Evolutionary conservation across 257 asterid genomes (phyloP), one percentile per base, ranked within the genome.

Genomic region (Plantago major): DNA sequence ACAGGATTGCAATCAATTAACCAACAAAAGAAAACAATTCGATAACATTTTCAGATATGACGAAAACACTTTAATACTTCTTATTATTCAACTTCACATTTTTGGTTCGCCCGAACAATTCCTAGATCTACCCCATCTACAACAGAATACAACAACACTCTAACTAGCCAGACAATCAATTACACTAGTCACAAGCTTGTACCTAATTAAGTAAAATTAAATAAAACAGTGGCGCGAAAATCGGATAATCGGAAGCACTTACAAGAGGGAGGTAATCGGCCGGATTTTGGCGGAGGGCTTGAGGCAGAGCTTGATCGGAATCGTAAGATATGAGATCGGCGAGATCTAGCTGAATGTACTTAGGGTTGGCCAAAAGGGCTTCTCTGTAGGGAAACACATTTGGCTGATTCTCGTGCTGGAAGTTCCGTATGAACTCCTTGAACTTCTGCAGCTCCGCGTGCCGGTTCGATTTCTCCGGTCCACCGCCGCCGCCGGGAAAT

Each of bases 241-340:
- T 9, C 3, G 6, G 13, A n/a, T 51, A 6, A 18, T 52, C 52
- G 52, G 48, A 13, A 12, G 22, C 30, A 66, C 63, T 43, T 79
- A 91, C 99, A 68, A 92, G 81, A 17, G 99, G 95, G 14, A 92
- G 94, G 50, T 76, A 89, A 63, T 92, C 97, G 7, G 99, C 94
- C 2, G 99, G 99, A 19, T 83, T 84, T 56, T 84, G 84, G 1
- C 99, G 96, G 69, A 92, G 95, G 45, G 73, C 76, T 68, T 85
- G 88, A 17, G 95, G 93, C 5, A 89, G 86, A 65, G 84, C 65
- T 57, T 84, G 97, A 55, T 92, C 94, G 17, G 86, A 84, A 62
- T 92, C 99, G 63, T 86, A 92, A 59, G 96, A 75, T 57, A 92
- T 89, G 70, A 92, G 94, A 33, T 92, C 99, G 64, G 95, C 90